Base-by-base conservation (phyloP, 2,329 filamentous ascomycete species). In the Sporothrix schenckii region DNA sequence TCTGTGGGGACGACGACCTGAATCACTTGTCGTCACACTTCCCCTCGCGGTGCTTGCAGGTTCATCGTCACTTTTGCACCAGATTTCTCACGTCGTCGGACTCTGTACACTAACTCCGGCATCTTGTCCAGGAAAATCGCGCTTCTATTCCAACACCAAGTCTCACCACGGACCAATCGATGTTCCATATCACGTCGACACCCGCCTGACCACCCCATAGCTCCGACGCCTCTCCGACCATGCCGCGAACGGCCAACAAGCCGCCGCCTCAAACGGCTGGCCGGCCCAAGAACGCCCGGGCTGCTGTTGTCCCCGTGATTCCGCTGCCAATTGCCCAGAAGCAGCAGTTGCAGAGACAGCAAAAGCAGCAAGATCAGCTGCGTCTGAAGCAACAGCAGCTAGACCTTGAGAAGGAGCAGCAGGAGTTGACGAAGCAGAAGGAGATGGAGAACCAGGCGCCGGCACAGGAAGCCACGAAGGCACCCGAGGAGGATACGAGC, bases 251-350 rank as follows among this genome's bases (percentile, higher is more conserved):
- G 16, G 72, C 68, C 56, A 71, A 71, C 27, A 65, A 63, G 41
- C 53, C 54, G 19, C 21, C 49, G 50, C 60, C 66, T 5, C 71
- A 53, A 52, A 6, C 71, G 44, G 61, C 60, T 34, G 63, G 60
- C 56, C 72, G 65, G 13, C n/a, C 66, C n/a, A 68, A 66, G 49
- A 70, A 65, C 30, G 63, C 30, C 53, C 63, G 73, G 34, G 66
- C 69, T 10, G 14, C 67, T 14, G 67, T 74, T 11, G 53, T 74
- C 11, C 73, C 73, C 24, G 72, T 71, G 39, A 74, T 74, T 41
- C 73, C 73, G 14, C 68, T 74, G 60, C 73, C 73, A 5, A 50
- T 74, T 3, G 69, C 68, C 21, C 70, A 74, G 44, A 70, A 72
- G 61, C 72, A 74, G 41, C 71, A 73, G 72, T 58, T 66, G 41